phyloP scores from a whole-genome alignment of 2,329 filamentous ascomycete genomes.

The Alternaria panax region DNA sequence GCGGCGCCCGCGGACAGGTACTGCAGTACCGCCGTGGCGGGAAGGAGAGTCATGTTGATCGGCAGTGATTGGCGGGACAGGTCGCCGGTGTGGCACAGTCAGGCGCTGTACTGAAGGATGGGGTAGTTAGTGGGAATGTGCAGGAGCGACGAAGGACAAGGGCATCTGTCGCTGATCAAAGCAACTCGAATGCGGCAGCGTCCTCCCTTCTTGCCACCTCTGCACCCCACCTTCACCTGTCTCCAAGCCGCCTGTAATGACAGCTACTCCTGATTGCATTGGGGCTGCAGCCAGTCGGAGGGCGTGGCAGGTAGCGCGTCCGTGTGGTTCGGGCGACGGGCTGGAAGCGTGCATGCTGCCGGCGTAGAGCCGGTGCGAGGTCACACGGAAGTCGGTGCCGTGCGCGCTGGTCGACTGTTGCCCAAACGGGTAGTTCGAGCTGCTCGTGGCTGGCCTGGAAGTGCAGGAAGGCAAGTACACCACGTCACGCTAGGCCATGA shows the following conservation, averaged over 20 bases:
- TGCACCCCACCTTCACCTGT: not conserved
- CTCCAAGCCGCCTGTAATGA: not conserved
- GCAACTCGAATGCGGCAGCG: not conserved
- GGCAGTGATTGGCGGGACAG: constrained; percentile 4
- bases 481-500: not conserved
- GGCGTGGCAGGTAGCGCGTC: not conserved
- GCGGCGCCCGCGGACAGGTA: constrained; percentile 20
- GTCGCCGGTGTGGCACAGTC: not conserved
- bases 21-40: constrained; percentile 15
- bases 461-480: not conserved
- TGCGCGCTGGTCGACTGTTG: no score
- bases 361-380: not conserved
- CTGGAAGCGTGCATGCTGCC: not conserved
- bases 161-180: not conserved
- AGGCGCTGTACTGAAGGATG: not conserved
- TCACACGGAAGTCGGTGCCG: not conserved
- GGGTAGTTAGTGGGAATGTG: not conserved
- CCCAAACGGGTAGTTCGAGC: constrained; percentile 1
- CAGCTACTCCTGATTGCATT: not conserved
- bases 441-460: not conserved
- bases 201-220: no score
- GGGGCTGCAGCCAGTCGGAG: not conserved
- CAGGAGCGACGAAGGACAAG: no score
- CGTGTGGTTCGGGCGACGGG: not conserved
- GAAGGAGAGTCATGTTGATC: not conserved